phyloP scores from a whole-genome alignment of 805 yeast species.

The Clavispora asparagi region DNA sequence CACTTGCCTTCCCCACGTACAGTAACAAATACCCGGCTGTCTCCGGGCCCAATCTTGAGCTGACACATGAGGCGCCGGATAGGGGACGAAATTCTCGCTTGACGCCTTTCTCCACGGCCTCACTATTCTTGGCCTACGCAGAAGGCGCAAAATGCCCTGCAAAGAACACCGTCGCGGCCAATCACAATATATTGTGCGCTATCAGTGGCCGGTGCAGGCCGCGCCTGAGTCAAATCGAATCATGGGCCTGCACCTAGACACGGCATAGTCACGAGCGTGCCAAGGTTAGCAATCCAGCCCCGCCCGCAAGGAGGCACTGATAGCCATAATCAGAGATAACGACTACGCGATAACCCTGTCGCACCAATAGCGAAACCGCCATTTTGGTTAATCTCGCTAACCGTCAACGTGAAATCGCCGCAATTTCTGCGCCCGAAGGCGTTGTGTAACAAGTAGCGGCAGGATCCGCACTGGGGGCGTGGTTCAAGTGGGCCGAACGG shows the following conservation, averaged over 20 bases:
- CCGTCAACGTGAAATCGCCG: too few relatives aligned
- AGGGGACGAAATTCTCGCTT: too few relatives aligned
- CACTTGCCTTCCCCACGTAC: too few relatives aligned
- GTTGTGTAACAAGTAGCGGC: too few relatives aligned
- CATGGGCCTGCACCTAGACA: neutral
- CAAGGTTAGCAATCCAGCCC: neutral
- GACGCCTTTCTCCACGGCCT: too few relatives aligned
- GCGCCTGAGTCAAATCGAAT: neutral
- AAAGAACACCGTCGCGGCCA: neutral
- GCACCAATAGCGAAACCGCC: too few relatives aligned
- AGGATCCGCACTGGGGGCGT: neutral
- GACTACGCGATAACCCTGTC: neutral
- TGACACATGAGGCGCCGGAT: too few relatives aligned
- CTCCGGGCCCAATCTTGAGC: too few relatives aligned
- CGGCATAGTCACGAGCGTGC: neutral
- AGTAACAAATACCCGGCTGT: too few relatives aligned
- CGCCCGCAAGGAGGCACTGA: neutral
- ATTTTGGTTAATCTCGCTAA: too few relatives aligned
- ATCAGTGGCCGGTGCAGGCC: conserved; percentile 1
- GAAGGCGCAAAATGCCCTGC: neutral
- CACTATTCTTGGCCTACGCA: neutral
- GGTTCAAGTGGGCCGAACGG: neutral
- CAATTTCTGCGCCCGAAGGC: too few relatives aligned
- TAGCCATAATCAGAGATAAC: neutral
- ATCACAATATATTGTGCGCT: neutral